These are phyloP conservation scores for Candida pseudofarinosa DNA, from an alignment of 805 yeast genomes.

Conservation along the genomic window DNA sequence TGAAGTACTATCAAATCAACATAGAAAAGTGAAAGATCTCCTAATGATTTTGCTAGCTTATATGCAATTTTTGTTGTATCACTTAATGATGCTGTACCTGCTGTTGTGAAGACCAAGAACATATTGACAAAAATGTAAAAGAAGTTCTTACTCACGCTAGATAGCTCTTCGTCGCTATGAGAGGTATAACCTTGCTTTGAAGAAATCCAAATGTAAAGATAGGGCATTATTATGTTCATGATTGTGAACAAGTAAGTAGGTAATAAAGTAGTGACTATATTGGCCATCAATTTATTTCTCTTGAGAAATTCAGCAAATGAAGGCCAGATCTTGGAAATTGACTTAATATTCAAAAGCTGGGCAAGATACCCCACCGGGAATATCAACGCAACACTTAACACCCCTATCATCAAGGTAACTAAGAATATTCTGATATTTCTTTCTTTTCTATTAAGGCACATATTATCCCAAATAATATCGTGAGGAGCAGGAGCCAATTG, in stretches of 20 bases:
- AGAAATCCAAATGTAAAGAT: slow-evolving; percentile 78
- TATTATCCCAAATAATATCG: slow-evolving; percentile 89
- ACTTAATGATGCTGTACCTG: slow-evolving; percentile 85
- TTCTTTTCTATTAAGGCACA: slow-evolving; percentile 73
- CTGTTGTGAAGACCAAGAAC: slow-evolving; percentile 89
- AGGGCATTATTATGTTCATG: slow-evolving; percentile 80
- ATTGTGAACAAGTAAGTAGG: slow-evolving; percentile 90
- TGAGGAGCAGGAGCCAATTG: slow-evolving; percentile 93
- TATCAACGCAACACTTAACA: slow-evolving; percentile 68
- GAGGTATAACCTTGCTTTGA: slow-evolving; percentile 85
- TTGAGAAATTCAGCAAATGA: slow-evolving; percentile 64
- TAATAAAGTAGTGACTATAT: slow-evolving; percentile 78
- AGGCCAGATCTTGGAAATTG: slow-evolving; percentile 82
- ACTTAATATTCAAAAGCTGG: slow-evolving; percentile 70
- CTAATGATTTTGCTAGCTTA: slow-evolving; percentile 76
- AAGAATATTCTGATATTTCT: slow-evolving; percentile 59
- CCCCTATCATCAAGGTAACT: slow-evolving; percentile 63
- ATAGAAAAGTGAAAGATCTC: slow-evolving; percentile 79
- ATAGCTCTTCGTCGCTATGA: slow-evolving; percentile 86
- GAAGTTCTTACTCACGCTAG: slow-evolving; percentile 88
- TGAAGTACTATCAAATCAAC: slow-evolving; percentile 80
- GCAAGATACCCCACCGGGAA: slow-evolving; percentile 85
- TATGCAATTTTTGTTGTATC: slow-evolving; percentile 89
- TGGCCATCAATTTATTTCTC: slow-evolving; percentile 65
- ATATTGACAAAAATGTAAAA: slow-evolving; percentile 91